A percentile compares a stretch with the other conserved stretches of the same genome.
phyloP scores from a whole-genome alignment of 2,329 filamentous ascomycete species.

The Fonsecaea monophora region DNA sequence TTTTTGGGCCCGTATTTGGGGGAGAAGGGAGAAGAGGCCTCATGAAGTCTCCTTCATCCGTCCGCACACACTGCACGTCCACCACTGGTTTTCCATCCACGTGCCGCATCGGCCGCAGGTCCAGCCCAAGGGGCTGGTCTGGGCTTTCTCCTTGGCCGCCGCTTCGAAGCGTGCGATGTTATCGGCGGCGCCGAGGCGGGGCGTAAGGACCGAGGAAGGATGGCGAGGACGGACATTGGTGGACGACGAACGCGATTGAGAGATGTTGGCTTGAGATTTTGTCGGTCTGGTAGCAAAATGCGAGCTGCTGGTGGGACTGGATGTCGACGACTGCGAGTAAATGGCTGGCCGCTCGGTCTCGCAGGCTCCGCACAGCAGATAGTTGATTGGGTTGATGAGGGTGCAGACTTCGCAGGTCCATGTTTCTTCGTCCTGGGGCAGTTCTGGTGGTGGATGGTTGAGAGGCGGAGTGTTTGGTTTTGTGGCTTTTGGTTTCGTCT shows the following conservation, averaged over 20 bases:
- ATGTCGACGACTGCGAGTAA: conserved; percentile 41
- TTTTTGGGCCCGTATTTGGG: no score
- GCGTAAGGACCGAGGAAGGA: conserved; percentile 24
- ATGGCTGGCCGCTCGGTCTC: conserved; percentile 60
- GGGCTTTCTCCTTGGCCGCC: conserved; percentile 52
- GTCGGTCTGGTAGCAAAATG: conserved; percentile 7
- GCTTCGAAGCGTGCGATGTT: conserved; percentile 48
- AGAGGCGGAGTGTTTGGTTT: conserved; percentile 4
- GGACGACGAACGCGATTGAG: background rate
- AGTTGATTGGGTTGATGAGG: conserved; percentile 65
- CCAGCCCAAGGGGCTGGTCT: conserved; percentile 64
- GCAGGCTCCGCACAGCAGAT: conserved; percentile 67
- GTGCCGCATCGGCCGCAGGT: conserved; percentile 63
- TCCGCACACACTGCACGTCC: conserved; percentile 68
- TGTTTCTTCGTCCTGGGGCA: conserved; percentile 43
- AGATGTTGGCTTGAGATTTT: conserved; percentile 17
- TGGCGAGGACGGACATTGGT: background rate
- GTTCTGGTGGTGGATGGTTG: conserved; percentile 10
- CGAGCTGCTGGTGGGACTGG: conserved; percentile 32
- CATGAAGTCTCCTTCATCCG: conserved; percentile 61
- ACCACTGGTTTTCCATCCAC: conserved; percentile 70
- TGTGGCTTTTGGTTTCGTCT: conserved; percentile 7
- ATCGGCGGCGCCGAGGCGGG: conserved; percentile 47
- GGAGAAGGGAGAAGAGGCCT: background rate
- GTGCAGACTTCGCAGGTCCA: conserved; percentile 70